Percentiles rank a stretch among this genome's conserved stretches.
Conservation (phyloP, 176 grass and related monocot species). For the Tillandsia fasciculata region DNA sequence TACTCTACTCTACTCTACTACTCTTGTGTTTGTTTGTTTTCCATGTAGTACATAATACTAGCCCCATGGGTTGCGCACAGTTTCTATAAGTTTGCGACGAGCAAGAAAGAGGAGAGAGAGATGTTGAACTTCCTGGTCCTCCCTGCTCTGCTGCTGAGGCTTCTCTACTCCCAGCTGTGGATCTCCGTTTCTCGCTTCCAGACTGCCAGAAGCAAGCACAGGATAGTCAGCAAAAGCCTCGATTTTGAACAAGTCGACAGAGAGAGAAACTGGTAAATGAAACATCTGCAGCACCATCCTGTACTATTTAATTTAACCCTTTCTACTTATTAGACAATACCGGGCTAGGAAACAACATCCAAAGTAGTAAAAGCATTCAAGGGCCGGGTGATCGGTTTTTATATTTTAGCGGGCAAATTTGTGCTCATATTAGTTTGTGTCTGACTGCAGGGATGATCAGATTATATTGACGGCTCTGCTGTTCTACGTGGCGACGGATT, state of each 20-base stretch:
- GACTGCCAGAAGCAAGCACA: conserved; percentile 59
- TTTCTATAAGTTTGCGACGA: conserved; percentile 32
- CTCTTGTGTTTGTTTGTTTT: neutral
- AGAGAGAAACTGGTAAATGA: conserved; percentile 69
- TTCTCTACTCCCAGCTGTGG: conserved; percentile 10
- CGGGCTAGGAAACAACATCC: no score
- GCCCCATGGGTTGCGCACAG: conserved; percentile 46
- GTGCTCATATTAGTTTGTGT: no score
- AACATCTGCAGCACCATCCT: no score
- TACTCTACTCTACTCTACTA: neutral
- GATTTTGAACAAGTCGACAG: conserved; percentile 89
- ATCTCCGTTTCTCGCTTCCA: conserved; percentile 39
- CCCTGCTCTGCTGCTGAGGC: conserved; percentile 1
- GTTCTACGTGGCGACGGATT: conserved; percentile 20
- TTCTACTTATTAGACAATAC: no score
- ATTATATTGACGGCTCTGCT: conserved; percentile 59
- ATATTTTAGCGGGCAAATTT: no score
- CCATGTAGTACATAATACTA: conserved; percentile 33
- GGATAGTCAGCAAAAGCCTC: conserved; percentile 66
- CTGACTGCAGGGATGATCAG: conserved; percentile 63
- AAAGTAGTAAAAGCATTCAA: no score
- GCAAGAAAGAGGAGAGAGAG: conserved; percentile 9
- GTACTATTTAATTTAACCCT: no score
- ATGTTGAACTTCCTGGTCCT: conserved; percentile 28
- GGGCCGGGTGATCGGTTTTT: no score